Evolutionary conservation across 2,329 filamentous ascomycete genomes (phyloP), one percentile per base, ranked within the genome.

Genomic region (Xenoacremonium recifei): DNA sequence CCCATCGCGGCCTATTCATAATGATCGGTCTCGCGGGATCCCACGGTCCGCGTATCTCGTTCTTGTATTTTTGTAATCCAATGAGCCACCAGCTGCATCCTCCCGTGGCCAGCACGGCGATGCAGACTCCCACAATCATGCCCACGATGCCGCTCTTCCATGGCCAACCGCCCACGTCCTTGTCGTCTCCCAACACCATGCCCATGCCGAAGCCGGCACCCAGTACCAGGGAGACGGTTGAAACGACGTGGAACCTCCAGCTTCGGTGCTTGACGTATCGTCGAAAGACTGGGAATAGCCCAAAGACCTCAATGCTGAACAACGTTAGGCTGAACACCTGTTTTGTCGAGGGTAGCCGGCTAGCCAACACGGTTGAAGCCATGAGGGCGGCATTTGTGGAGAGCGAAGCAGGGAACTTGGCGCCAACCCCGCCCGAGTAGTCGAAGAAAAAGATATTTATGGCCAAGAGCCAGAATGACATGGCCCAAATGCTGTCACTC

Each of bases 371-470:
- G 0, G 93, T 96, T 5, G 87, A 92, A 1, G 92, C 92, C 90
- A 97, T 97, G 39, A 99, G 76, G 1, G 92, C 93, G 2, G 93
- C 93, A 53, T 97, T 99, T 18, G 93, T 99, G 9, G 89, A 95
- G 5, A 97, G 76, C 4, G 75, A 85, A 9, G 84, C 84, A 1
- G 84, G 84, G 53, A 88, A 85, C 54, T 83, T 85, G 45, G 64
- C 68, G 18, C 72, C 73, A 17, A 80, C 67, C 23, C 80, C 78
- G 30, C 87, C 86, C 10, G 89, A 88, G 65, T 99, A 99, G 73
- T 99, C 93, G 61, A 96, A 97, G 64, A 95, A 96, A 67, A 96
- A 95, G 48, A 97, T 89, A 65, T 99, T 99, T 68, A 96, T 92
- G 57, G 87, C 80, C 49, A 99, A 80, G 33, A 99, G 77, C 83